Evolutionary conservation across 2,329 filamentous ascomycete genomes (phyloP), one percentile per base, ranked within the genome.

Genomic region (Pyricularia pennisetigena): DNA sequence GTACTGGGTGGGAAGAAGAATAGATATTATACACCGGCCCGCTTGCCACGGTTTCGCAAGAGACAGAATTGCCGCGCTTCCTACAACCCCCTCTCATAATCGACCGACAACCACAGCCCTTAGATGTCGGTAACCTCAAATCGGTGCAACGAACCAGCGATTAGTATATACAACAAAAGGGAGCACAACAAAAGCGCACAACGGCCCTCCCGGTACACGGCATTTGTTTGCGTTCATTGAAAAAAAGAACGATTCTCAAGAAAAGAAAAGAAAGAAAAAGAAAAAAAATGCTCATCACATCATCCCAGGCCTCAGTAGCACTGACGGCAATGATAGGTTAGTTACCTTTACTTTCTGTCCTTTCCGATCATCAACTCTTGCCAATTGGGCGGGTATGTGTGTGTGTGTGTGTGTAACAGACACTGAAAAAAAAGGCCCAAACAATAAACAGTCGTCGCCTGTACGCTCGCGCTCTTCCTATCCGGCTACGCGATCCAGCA

Each of bases 401-500:
- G n/a, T n/a, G n/a, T n/a, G n/a, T n/a, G n/a, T n/a, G n/a, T n/a
- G 10, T 20, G 16, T 30, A 28, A 29, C 29, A 32, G 23, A 66
- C 41, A 4, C 26, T 30, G 29, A 10, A 10, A 57, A 62, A 16
- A 24, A 28, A n/a, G n/a, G n/a, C n/a, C 65, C 69, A 69, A 61
- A 61, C 14, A 26, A 35, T 57, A 57, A 35, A 30, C 69, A 89
- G 90, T 97, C 69, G 81, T 92, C 71, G 76, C 91, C 29, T 97
- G 92, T 78, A 97, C 93, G 3, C 78, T 89, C 54, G 86, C 93
- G 4, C 87, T 97, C 29, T 97, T 97, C 77, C 83, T 97, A 35
- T 93, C 91, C 67, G 94, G 94, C 74, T 97, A 96, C 77, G 86
- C 89, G 3, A 85, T 97, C 67, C 94, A 97, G 75, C 94, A 97